These are phyloP conservation scores for Erodium moschatum DNA, from an alignment of 441 rosid genomes.

Conservation along the genomic window DNA sequence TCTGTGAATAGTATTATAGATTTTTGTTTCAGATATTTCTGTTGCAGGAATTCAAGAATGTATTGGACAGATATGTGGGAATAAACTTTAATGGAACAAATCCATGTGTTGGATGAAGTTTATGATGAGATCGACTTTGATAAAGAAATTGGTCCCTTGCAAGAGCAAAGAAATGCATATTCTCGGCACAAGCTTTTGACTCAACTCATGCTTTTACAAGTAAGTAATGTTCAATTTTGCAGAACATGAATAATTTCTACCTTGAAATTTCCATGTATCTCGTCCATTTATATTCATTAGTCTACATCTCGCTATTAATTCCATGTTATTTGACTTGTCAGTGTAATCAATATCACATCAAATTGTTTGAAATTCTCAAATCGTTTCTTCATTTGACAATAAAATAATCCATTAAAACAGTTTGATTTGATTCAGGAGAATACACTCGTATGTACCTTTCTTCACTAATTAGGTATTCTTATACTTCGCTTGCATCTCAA, in stretches of 20 bases:
- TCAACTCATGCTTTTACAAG: constrained; percentile 30
- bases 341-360: not conserved
- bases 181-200: constrained; percentile 37
- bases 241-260: constrained; percentile 33
- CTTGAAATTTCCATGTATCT: constrained; percentile 28
- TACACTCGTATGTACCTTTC: not conserved
- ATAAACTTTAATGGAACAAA: constrained; percentile 32
- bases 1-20: constrained; percentile 1
- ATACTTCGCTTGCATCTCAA: no score
- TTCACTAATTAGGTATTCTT: not conserved
- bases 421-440: not conserved
- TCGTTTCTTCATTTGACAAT: not conserved
- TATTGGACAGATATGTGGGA: constrained; percentile 54
- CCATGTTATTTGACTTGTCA: constrained; percentile 21
- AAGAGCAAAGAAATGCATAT: constrained; percentile 26
- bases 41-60: constrained; percentile 63
- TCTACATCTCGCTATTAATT: constrained; percentile 11
- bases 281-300: constrained; percentile 23
- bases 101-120: constrained; percentile 22
- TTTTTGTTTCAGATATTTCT: constrained; percentile 14
- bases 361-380: constrained; percentile 10
- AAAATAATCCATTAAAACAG: not conserved
- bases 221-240: constrained; percentile 31
- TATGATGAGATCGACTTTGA: constrained; percentile 22
- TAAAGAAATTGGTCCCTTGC: constrained; percentile 29